Conservation (phyloP, 2,329 filamentous ascomycete species). For the Hypoxylon sp. region DNA sequence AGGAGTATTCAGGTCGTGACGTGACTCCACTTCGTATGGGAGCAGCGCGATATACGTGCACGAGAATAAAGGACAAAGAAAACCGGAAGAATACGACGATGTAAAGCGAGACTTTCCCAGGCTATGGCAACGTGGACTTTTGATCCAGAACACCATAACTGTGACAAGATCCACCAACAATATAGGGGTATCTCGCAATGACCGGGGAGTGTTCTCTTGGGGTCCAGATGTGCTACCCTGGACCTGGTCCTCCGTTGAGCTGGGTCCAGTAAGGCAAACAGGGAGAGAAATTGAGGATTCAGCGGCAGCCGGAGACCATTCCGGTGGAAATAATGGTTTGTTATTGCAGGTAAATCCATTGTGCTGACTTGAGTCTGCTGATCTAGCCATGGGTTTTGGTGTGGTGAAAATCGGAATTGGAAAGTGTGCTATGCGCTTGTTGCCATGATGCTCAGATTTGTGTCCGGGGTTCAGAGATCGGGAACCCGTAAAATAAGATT, state of each 20-base stretch:
- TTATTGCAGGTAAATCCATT: constrained; percentile 20
- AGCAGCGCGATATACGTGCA: constrained; percentile 2
- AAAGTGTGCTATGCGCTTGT: constrained; percentile 33
- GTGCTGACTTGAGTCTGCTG: constrained; percentile 17
- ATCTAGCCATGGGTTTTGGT: constrained; percentile 30
- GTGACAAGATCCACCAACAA: constrained; percentile 29
- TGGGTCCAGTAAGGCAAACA: constrained; percentile 32
- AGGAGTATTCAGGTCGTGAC: constrained; percentile 5
- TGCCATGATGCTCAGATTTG: constrained; percentile 44
- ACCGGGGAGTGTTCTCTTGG: constrained; percentile 26
- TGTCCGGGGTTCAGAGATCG: constrained; percentile 50
- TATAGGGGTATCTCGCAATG: constrained; percentile 30
- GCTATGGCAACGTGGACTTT: constrained; percentile 36
- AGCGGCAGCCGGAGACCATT: constrained; percentile 18
- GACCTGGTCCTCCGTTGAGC: constrained; percentile 26
- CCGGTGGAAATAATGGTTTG: constrained; percentile 16
- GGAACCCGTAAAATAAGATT: constrained; percentile 52
- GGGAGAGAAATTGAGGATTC: constrained; percentile 19
- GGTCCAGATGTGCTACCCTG: constrained; percentile 33
- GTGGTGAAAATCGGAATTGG: constrained; percentile 36
- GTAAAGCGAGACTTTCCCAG: constrained; percentile 24
- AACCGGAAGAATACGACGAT: constrained; percentile 13
- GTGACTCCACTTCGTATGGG: constrained; percentile 10
- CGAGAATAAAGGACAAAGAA: constrained; percentile 11
- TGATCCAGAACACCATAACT: constrained; percentile 23